These are phyloP conservation scores for Toxicodendron radicans DNA, from an alignment of 345 rosid species.

Conservation along the genomic window DNA sequence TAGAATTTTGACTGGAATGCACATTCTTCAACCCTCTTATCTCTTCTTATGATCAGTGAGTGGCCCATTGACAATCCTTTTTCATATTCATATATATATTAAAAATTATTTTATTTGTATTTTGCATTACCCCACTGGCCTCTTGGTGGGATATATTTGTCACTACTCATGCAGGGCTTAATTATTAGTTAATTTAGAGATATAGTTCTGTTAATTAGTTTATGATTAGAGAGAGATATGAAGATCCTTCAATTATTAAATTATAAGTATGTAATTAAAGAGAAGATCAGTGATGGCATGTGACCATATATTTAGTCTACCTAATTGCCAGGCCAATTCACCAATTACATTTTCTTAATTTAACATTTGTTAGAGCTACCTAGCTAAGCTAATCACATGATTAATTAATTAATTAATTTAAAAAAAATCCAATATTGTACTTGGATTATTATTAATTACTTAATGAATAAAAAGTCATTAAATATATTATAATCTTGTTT, in stretches of 20 bases:
- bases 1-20: slow-evolving; percentile 25
- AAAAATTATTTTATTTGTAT: neutral
- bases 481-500: too few relatives aligned
- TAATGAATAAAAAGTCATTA: neutral
- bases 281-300: slow-evolving; percentile 27
- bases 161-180: neutral
- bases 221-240: slow-evolving; percentile 21
- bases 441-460: neutral
- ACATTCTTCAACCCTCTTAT: slow-evolving; percentile 23
- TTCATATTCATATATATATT: neutral
- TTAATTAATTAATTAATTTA: too few relatives aligned
- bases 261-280: slow-evolving; percentile 16
- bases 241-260: slow-evolving; percentile 22
- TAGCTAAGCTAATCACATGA: too few relatives aligned
- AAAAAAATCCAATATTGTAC: too few relatives aligned
- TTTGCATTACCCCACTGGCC: neutral
- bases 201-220: slow-evolving; percentile 16
- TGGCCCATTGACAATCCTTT: slow-evolving; percentile 2
- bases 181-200: slow-evolving; percentile 8
- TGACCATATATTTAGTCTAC: slow-evolving; percentile 35
- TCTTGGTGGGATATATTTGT: slow-evolving; percentile 6
- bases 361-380: neutral
- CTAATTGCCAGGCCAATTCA: slow-evolving; percentile 4
- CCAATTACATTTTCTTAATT: neutral
- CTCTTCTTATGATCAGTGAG: neutral